phyloP scores from a whole-genome alignment of 345 rosid species.

The Aquilaria sinensis region DNA sequence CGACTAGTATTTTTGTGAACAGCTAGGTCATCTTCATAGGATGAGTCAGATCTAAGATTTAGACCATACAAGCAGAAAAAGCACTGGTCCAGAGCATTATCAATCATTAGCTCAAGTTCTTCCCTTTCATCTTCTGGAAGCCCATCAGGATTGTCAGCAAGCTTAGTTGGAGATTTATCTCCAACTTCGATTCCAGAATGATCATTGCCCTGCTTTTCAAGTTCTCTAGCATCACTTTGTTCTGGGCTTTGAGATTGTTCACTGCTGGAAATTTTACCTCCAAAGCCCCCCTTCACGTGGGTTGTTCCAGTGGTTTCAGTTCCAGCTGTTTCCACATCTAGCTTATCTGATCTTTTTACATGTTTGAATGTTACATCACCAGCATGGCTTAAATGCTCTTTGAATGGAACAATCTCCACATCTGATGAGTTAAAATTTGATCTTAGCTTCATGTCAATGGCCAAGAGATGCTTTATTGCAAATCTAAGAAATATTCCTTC shows the following conservation, averaged over 20 bases:
- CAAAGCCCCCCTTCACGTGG: conserved; percentile 31
- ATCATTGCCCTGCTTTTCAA: conserved; percentile 18
- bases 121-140: conserved; percentile 73
- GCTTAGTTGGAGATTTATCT: conserved; percentile 31
- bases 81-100: conserved; percentile 91
- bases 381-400: conserved; percentile 20
- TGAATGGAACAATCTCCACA: conserved; percentile 31
- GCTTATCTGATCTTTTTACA: conserved; percentile 26
- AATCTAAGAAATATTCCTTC: conserved; percentile 91
- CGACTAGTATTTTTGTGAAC: conserved; percentile 83
- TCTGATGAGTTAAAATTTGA: conserved; percentile 48
- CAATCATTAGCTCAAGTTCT: conserved; percentile 79
- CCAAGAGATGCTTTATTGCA: conserved; percentile 90
- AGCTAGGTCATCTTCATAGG: conserved; percentile 85
- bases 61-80: conserved; percentile 97
- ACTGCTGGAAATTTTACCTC: conserved; percentile 22
- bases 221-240: conserved; percentile 20
- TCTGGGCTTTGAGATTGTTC: conserved; percentile 16
- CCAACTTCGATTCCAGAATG: conserved; percentile 24
- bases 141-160: conserved; percentile 32
- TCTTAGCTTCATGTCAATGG: conserved; percentile 87
- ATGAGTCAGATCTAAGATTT: conserved; percentile 84
- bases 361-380: conserved; percentile 22
- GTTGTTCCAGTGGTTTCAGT: conserved; percentile 23
- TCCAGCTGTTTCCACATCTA: conserved; percentile 33